A percentile compares a stretch with the other conserved stretches of the same genome.
phyloP scores from a whole-genome alignment of 129 eudicot species.

The Smallanthus sonchifolius region DNA sequence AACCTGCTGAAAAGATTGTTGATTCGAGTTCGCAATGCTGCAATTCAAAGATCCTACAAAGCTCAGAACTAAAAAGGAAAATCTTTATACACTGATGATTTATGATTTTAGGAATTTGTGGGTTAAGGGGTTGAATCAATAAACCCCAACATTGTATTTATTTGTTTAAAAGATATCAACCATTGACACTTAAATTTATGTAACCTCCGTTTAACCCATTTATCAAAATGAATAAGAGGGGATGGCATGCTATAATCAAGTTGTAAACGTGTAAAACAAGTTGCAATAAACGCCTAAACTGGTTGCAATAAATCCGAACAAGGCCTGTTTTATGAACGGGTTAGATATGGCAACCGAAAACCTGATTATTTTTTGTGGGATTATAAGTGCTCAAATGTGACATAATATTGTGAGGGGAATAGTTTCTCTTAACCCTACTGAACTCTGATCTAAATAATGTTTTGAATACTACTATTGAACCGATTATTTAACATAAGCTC shows the following conservation, averaged over 20 bases:
- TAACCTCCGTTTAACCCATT: not conserved
- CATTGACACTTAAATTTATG: not conserved
- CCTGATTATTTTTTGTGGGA: not conserved
- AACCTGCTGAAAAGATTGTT: not conserved
- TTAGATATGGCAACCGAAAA: not conserved
- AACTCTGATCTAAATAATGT: not conserved
- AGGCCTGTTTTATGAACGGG: not conserved
- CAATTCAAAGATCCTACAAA: constrained; percentile 41
- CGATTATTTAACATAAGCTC: not conserved
- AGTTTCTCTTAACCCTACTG: not conserved
- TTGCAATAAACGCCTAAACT: too few relatives aligned
- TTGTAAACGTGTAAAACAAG: not conserved
- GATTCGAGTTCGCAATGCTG: constrained; percentile 36
- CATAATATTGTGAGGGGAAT: not conserved
- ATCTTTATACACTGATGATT: not conserved
- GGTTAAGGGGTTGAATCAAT: not conserved
- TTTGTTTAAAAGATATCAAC: not conserved
- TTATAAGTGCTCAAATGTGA: not conserved
- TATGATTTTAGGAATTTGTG: not conserved
- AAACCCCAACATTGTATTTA: not conserved
- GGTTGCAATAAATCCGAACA: too few relatives aligned
- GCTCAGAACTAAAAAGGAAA: constrained; percentile 62
- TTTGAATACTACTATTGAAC: not conserved
- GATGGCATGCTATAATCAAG: not conserved
- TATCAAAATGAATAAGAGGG: not conserved